phyloP scores from a whole-genome alignment of 768 basidiomycete species.

The Psilocybe tampanensis region DNA sequence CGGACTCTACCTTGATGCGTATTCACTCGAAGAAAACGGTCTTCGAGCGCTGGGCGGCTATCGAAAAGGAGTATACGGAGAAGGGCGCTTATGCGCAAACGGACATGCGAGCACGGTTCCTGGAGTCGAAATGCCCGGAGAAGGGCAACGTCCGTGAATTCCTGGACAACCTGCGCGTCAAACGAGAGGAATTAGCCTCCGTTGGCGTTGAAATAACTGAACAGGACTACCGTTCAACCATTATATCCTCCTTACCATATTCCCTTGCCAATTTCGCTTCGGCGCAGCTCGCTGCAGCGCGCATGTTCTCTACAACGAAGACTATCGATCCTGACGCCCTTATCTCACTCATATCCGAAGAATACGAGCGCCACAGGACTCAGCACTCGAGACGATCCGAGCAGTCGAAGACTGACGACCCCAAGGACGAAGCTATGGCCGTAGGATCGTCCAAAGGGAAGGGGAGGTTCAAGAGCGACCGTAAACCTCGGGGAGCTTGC shows the following conservation, averaged over 20 bases:
- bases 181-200: slow-evolving; percentile 22
- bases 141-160: slow-evolving; percentile 31
- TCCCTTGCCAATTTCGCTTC: slow-evolving; percentile 26
- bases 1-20: slow-evolving; percentile 26
- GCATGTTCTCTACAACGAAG: not conserved
- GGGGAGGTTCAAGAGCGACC: slow-evolving; percentile 6
- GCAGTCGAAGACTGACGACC: no score
- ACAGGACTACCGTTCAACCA: slow-evolving; percentile 16
- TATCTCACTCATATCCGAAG: no score
- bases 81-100: slow-evolving; percentile 31
- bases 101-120: slow-evolving; percentile 16
- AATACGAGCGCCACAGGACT: no score
- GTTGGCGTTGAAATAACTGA: no score
- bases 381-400: no score
- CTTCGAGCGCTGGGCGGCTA: slow-evolving; percentile 29
- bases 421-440: slow-evolving; percentile 17
- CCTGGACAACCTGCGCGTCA: slow-evolving; percentile 23
- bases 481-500: slow-evolving; percentile 13
- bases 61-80: slow-evolving; percentile 30
- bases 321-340: no score
- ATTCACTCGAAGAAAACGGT: slow-evolving; percentile 24
- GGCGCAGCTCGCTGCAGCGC: slow-evolving; percentile 20
- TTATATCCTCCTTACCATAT: slow-evolving; percentile 29
- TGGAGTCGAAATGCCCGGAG: slow-evolving; percentile 19
- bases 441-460: slow-evolving; percentile 5